Conservation (phyloP, 257 asterid species). For the Oldenlandia corymbosa region DNA sequence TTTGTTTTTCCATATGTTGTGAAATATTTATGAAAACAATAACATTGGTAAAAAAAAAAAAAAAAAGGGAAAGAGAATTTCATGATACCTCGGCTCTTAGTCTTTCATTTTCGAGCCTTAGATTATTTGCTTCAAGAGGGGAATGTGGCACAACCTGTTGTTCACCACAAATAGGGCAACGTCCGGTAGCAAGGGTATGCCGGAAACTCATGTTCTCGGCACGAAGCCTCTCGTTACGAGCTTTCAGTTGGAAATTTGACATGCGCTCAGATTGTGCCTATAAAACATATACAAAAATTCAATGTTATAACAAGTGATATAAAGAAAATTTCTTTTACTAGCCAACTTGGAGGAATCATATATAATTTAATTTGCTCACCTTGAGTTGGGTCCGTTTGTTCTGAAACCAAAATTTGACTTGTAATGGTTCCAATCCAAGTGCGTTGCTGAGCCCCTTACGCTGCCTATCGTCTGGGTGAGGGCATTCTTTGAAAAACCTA, state of each 20-base stretch:
- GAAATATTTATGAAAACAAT: no score
- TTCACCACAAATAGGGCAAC: constrained; percentile 11
- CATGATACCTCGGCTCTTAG: constrained; percentile 23
- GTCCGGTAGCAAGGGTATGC: constrained; percentile 2
- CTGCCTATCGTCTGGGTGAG: constrained; percentile 32
- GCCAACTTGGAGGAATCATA: no score
- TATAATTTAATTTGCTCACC: constrained; percentile 20
- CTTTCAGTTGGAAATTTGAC: constrained; percentile 13
- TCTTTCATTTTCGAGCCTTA: constrained; percentile 14
- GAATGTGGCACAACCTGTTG: constrained; percentile 1
- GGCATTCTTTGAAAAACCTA: constrained; percentile 26
- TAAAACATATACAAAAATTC: no score
- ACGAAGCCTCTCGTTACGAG: constrained; percentile 20
- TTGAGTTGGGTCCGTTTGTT: constrained; percentile 33
- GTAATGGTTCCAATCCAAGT: constrained; percentile 24
- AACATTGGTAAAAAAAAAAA: no score
- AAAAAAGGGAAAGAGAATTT: no score
- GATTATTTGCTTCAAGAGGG: constrained; percentile 11
- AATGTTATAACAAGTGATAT: no score
- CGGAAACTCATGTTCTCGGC: constrained; percentile 12
- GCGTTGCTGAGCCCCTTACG: constrained; percentile 18
- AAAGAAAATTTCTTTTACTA: no score
- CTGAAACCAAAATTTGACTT: constrained; percentile 37
- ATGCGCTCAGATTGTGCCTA: constrained; percentile 20
- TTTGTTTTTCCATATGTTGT: no score